These are phyloP conservation scores for Juncus effusus DNA, from an alignment of 176 grass and related monocot species.

Conservation along the genomic window DNA sequence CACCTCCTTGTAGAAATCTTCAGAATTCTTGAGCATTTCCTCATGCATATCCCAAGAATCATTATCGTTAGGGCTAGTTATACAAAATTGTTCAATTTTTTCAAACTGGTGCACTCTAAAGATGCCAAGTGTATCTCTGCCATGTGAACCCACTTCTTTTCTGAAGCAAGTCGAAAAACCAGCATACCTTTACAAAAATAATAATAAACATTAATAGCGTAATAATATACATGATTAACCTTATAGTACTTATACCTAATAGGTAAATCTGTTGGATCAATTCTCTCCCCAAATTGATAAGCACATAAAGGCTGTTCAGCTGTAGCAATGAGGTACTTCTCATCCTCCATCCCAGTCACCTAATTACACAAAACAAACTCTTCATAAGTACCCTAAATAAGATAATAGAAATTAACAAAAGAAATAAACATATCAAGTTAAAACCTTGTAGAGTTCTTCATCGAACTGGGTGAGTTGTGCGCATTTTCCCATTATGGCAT, in stretches of 20 bases:
- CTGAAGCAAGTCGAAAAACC: conserved; percentile 95
- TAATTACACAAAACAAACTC: conserved; percentile 3
- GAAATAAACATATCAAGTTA: background rate
- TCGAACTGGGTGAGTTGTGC: conserved; percentile 87
- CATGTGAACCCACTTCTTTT: conserved; percentile 92
- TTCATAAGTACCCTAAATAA: too few species aligned
- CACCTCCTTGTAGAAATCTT: conserved; percentile 13
- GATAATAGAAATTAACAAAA: too few species aligned
- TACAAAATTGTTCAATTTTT: conserved; percentile 59
- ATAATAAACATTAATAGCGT: background rate
- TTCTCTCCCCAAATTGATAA: conserved; percentile 76
- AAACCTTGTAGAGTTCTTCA: conserved; percentile 87
- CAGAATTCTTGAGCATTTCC: too few species aligned
- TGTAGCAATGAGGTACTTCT: conserved; percentile 95
- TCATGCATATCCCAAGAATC: conserved; percentile 84
- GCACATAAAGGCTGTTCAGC: conserved; percentile 87
- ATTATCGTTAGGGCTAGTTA: conserved; percentile 43
- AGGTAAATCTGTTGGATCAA: conserved; percentile 63
- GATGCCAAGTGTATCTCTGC: conserved; percentile 46
- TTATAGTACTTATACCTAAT: conserved; percentile 32
- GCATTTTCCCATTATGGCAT: conserved; percentile 93
- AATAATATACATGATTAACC: conserved; percentile 29
- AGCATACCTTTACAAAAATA: conserved; percentile 49
- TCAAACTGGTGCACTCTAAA: conserved; percentile 97
- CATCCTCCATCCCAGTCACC: conserved; percentile 82